phyloP scores from a whole-genome alignment of 305 asterid species.

The Solanum chacoense region DNA sequence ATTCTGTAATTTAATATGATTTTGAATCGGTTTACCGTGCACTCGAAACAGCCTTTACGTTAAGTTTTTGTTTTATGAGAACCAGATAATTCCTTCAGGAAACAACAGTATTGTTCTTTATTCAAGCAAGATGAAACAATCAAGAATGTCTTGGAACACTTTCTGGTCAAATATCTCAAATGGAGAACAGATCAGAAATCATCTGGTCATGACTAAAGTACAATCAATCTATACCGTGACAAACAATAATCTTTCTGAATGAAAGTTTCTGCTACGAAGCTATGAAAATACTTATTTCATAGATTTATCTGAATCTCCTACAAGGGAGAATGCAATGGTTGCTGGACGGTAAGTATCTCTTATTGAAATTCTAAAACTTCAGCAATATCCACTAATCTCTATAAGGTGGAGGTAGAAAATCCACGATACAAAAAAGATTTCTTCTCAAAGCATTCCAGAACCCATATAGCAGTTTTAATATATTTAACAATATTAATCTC shows the following conservation, averaged over 20 bases:
- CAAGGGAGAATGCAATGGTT: background rate
- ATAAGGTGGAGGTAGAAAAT: background rate
- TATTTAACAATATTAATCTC: slow-evolving; percentile 1
- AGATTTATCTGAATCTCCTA: background rate
- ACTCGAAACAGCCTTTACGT: background rate
- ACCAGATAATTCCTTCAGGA: background rate
- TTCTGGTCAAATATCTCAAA: background rate
- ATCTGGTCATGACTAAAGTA: background rate
- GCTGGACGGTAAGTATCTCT: background rate
- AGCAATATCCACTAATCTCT: background rate
- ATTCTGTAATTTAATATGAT: background rate
- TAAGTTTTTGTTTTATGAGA: background rate
- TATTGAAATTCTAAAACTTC: background rate
- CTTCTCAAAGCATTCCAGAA: background rate
- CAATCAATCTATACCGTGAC: background rate
- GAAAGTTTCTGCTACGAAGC: background rate
- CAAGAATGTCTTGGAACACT: background rate
- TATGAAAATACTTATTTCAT: background rate
- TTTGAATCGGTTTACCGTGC: background rate
- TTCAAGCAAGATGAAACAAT: background rate
- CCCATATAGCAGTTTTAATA: background rate
- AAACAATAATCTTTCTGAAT: background rate
- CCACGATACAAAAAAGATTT: background rate
- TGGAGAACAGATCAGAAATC: background rate
- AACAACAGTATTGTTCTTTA: background rate